Conservation (phyloP, 768 basidiomycete species). For the Calocybe indica region DNA sequence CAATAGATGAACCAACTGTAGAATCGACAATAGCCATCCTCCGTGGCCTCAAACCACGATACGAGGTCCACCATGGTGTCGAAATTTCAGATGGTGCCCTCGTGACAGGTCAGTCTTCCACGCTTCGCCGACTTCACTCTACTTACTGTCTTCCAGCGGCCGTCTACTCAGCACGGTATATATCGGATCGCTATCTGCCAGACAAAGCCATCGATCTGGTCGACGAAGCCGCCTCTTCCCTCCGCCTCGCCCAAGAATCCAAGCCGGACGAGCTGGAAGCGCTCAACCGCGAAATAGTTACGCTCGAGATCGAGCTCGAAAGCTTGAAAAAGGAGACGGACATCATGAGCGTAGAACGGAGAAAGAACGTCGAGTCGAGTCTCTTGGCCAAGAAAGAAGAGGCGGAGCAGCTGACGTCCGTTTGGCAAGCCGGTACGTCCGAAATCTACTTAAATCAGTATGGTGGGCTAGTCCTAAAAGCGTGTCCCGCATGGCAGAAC, state of each 20-base stretch:
- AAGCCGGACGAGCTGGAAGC: slow-evolving; percentile 83
- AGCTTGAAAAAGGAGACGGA: slow-evolving; percentile 86
- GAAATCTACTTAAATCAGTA: not conserved
- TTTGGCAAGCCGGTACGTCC: slow-evolving; percentile 69
- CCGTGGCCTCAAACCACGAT: slow-evolving; percentile 76
- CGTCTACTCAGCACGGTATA: slow-evolving; percentile 78
- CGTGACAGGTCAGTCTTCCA: slow-evolving; percentile 55
- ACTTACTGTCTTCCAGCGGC: slow-evolving; percentile 44
- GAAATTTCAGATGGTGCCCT: slow-evolving; percentile 85
- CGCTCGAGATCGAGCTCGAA: slow-evolving; percentile 85
- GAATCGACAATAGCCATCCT: slow-evolving; percentile 83
- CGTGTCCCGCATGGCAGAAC: slow-evolving; percentile 36
- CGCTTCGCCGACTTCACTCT: not conserved
- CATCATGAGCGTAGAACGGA: slow-evolving; percentile 73
- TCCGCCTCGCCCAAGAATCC: slow-evolving; percentile 83
- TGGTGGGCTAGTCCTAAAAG: not conserved
- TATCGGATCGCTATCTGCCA: slow-evolving; percentile 82
- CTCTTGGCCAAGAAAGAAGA: slow-evolving; percentile 56
- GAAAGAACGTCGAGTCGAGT: slow-evolving; percentile 58
- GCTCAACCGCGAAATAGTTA: slow-evolving; percentile 79
- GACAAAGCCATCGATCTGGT: slow-evolving; percentile 92
- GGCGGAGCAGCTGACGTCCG: slow-evolving; percentile 50
- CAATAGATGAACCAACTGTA: slow-evolving; percentile 84
- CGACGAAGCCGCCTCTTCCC: slow-evolving; percentile 86
- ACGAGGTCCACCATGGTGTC: slow-evolving; percentile 92